A percentile compares a stretch with the other conserved stretches of the same genome.
phyloP scores from a whole-genome alignment of 495 filamentous ascomycete species.

The Aspergillus ellipticus region DNA sequence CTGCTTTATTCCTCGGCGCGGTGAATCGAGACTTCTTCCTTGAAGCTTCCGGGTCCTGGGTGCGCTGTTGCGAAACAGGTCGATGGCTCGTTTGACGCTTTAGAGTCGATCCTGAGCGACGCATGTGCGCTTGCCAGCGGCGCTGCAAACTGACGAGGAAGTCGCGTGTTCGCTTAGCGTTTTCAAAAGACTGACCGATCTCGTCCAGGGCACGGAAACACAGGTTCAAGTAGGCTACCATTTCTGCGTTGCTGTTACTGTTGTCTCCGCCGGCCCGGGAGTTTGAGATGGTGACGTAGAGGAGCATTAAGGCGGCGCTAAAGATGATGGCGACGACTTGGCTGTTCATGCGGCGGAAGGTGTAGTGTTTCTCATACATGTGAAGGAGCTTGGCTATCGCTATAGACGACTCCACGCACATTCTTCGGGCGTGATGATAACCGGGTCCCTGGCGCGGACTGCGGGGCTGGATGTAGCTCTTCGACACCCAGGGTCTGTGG shows the following conservation, averaged over 20 bases:
- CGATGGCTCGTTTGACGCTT: constrained; percentile 35
- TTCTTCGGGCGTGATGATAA: constrained; percentile 43
- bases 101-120: constrained; percentile 30
- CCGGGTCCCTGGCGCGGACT: constrained; percentile 42
- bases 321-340: constrained; percentile 50
- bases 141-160: constrained; percentile 43
- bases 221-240: constrained; percentile 45
- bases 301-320: constrained; percentile 47
- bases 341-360: constrained; percentile 49
- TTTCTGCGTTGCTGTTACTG: constrained; percentile 29
- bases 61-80: constrained; percentile 7
- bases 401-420: constrained; percentile 47
- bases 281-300: constrained; percentile 44
- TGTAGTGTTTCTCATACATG: constrained; percentile 48
- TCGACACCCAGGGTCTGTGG: constrained; percentile 49
- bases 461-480: constrained; percentile 45
- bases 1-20: constrained; percentile 1
- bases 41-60: constrained; percentile 11
- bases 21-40: constrained; percentile 31
- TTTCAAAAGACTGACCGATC: constrained; percentile 45
- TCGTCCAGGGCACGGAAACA: constrained; percentile 48
- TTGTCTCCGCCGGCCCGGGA: constrained; percentile 25
- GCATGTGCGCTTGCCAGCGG: constrained; percentile 47
- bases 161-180: constrained; percentile 44
- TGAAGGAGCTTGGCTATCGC: constrained; percentile 43